Conservation (phyloP, 2,329 filamentous ascomycete genomes). For the Pezicula rhizophila region DNA sequence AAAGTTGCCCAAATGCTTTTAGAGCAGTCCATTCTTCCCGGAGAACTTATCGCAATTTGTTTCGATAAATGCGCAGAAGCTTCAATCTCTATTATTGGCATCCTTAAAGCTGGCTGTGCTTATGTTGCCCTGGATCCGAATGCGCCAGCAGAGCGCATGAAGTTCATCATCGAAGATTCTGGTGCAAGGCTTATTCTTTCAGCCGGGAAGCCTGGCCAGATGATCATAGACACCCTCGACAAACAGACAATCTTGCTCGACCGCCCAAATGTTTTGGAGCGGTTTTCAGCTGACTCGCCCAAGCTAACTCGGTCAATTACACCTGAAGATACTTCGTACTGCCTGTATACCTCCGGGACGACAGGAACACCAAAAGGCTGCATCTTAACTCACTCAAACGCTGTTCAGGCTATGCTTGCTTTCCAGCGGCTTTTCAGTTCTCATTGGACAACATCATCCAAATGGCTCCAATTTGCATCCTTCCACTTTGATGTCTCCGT, state of each 20-base stretch:
- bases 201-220: slow-evolving; percentile 36
- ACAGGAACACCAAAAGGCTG: slow-evolving; percentile 45
- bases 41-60: slow-evolving; percentile 37
- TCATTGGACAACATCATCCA: slow-evolving; percentile 67
- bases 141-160: slow-evolving; percentile 27
- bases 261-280: slow-evolving; percentile 14
- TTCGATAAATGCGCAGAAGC: slow-evolving; percentile 33
- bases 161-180: slow-evolving; percentile 51
- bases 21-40: slow-evolving; percentile 40
- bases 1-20: slow-evolving; percentile 62
- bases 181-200: slow-evolving; percentile 57
- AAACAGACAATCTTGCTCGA: slow-evolving; percentile 19
- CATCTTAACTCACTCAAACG: slow-evolving; percentile 81
- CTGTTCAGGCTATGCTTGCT: slow-evolving; percentile 81
- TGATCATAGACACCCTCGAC: slow-evolving; percentile 26
- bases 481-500: slow-evolving; percentile 94
- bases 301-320: slow-evolving; percentile 14
- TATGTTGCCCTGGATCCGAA: slow-evolving; percentile 34
- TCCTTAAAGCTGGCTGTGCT: slow-evolving; percentile 30
- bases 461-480: slow-evolving; percentile 89
- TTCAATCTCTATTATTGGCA: slow-evolving; percentile 29
- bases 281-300: slow-evolving; percentile 18
- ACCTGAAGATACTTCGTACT: slow-evolving; percentile 25
- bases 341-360: slow-evolving; percentile 31
- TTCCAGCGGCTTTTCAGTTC: slow-evolving; percentile 73